Evolutionary conservation across 1,284 basidiomycete genomes (phyloP), one percentile per base, ranked within the genome.

Genomic region (Pseudozyma flocculosa): DNA sequence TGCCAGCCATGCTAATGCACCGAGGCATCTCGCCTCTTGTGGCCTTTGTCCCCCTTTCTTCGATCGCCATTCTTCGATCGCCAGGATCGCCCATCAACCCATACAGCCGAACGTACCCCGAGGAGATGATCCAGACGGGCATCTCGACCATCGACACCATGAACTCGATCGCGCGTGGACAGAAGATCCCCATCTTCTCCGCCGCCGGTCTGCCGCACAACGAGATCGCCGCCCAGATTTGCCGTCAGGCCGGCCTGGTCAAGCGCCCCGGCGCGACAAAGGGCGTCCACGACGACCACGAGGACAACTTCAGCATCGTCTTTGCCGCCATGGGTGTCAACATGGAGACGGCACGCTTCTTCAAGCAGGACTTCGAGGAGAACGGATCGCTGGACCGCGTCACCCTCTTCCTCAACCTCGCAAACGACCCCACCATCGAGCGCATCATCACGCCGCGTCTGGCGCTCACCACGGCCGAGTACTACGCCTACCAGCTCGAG

Each of bases 321-420:
- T 99, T 98, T 79, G 95, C 92, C 48, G 95, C 95, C 40, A 98
- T 99, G 95, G 95, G 95, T 86, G 95, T 95, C 73, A 99, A 99
- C 83, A 95, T 97, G 92, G 95, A 98, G 81, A 98, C 95, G 9
- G 95, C 95, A 29, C 87, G 95, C 49, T 99, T 97, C 85, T 99
- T 99, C 88, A 94, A 95, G 82, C 91, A 96, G 79, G 95, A 98
- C 83, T 98, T 98, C 79, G 93, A 98, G 81, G 94, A 96, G 79
- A 97, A 96, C 78, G 95, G 95, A 45, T 90, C 89, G 83, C 85
- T 98, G 67, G 93, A 97, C 81, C 89, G 95, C 76, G 92, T 96
- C 49, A 98, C 95, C 8, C 84, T 99, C 60, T 99, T 98, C 87
- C 85, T 99, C 80, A 99, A 99, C 83, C 82, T 98, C 76, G 95